Evolutionary conservation across 139 green algal genomes (phyloP).

Genomic region (Tetraselmis chui): DNA sequence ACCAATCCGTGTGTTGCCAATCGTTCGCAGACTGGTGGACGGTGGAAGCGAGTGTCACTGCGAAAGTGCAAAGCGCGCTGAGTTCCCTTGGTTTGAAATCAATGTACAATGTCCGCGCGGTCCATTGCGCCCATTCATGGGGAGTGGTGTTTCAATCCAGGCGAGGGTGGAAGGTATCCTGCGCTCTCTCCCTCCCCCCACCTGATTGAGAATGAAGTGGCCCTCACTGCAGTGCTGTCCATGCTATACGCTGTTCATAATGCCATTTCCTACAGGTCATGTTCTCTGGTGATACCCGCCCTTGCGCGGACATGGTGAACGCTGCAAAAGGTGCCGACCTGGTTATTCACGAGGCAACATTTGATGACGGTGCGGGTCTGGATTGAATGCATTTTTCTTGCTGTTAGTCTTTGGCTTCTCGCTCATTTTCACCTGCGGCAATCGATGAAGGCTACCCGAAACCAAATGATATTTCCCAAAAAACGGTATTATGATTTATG

Average conservation of each 20-base stretch:
- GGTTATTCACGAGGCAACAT: constrained; percentile 83
- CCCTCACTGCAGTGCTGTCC: not conserved
- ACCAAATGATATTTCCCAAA: too few species aligned
- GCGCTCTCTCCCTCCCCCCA: too few species aligned
- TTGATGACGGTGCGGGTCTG: not conserved
- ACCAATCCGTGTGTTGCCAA: too few species aligned
- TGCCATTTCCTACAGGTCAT: not conserved
- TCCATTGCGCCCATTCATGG: constrained; percentile 70
- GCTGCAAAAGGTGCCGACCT: constrained; percentile 72
- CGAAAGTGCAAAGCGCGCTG: too few species aligned
- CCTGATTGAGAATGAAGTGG: too few species aligned
- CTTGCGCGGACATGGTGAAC: constrained; percentile 47
- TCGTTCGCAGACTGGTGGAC: too few species aligned
- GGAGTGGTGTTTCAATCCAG: constrained; percentile 57
- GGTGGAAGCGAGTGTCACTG: too few species aligned
- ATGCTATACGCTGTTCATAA: not conserved
- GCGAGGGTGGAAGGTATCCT: constrained; percentile 53
- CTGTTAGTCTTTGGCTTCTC: not conserved
- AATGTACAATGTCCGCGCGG: constrained; percentile 54
- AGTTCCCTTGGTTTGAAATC: constrained; percentile 40
- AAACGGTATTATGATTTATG: too few species aligned
- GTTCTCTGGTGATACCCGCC: constrained; percentile 51
- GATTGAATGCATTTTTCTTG: not conserved
- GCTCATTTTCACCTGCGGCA: too few species aligned
- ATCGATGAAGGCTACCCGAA: too few species aligned